phyloP scores from a whole-genome alignment of 352 stramenopile genomes.

The Phytophthora kernoviae region DNA sequence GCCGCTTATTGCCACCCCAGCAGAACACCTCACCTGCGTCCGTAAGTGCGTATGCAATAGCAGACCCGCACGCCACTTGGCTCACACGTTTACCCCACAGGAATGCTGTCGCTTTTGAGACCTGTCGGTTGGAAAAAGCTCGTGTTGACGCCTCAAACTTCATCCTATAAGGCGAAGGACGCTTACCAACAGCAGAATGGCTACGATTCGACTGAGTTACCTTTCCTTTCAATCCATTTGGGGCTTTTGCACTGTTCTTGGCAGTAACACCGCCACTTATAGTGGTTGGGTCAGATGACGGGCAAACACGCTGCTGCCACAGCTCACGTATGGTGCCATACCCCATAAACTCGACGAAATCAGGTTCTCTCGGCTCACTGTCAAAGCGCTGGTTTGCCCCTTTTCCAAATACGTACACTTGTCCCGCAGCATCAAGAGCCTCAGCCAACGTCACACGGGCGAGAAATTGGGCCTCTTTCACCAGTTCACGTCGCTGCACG shows the following conservation, averaged over 20 bases:
- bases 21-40: slow-evolving; percentile 76
- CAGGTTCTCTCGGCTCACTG: slow-evolving; percentile 49
- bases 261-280: not conserved
- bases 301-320: slow-evolving; percentile 62
- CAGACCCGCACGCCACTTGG: slow-evolving; percentile 51
- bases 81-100: slow-evolving; percentile 74
- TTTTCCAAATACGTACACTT: slow-evolving; percentile 83
- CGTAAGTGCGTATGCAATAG: slow-evolving; percentile 68
- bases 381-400: slow-evolving; percentile 70
- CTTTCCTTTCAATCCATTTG: slow-evolving; percentile 1
- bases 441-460: slow-evolving; percentile 51
- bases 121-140: slow-evolving; percentile 56
- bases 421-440: slow-evolving; percentile 71
- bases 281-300: slow-evolving; percentile 8
- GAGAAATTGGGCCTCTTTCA: slow-evolving; percentile 53
- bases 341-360: slow-evolving; percentile 82
- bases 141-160: slow-evolving; percentile 41
- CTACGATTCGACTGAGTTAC: not conserved
- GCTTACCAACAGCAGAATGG: slow-evolving; percentile 5
- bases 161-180: slow-evolving; percentile 37
- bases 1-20: slow-evolving; percentile 74
- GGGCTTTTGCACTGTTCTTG: not conserved
- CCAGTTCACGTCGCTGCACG: slow-evolving; percentile 45
- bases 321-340: slow-evolving; percentile 58
- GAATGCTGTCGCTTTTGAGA: slow-evolving; percentile 71